Evolutionary conservation across 495 filamentous ascomycete genomes (phyloP), one percentile per base, ranked within the genome.

Genomic region (Podospora anserina): DNA sequence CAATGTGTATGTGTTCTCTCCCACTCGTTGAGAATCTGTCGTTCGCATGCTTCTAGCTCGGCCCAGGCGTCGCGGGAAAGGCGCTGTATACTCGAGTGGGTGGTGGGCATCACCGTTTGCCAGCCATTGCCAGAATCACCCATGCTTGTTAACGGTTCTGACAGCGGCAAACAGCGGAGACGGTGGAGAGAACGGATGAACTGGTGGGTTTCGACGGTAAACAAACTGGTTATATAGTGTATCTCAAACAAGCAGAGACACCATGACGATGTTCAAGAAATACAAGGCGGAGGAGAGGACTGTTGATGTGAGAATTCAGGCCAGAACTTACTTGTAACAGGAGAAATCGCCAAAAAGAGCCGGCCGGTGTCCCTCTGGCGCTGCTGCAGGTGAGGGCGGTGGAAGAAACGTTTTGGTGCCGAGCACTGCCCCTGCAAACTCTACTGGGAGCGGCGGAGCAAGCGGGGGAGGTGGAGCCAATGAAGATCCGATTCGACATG

Each of bases 11-110:
- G 60, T 44, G 75, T 66, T 19, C 61, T 61, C 55, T 78, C 77
- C 77, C 76, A 79, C 11, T 78, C 74, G n/a, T 59, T 56, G 5
- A 79, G 61, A n/a, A 77, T 74, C 60, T 78, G 71, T 11, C 69
- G 68, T 63, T 78, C 77, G 49, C 69, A 69, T 15, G 68, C 69
- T 56, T 79, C 77, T 20, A 79, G 28, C 49, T 79, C 72, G 13
- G 70, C 20, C 16, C 69, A 64, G 7, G 61, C 61, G 19, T 63
- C 61, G 9, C 32, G 27, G 6, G 71, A 62, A 16, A 79, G 69
- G n/a, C 77, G 69, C 28, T 75, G 71, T n/a, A 76, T 72, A 1
- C 71, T 75, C 3, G 71, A 63, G 57, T 71, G 73, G 65, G 74
- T 72, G 1, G 74, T 75, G 6, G 77, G 76, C 69, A 78, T 62